Conservation (phyloP, 1,139 yeast species). For the Candida sojae region DNA sequence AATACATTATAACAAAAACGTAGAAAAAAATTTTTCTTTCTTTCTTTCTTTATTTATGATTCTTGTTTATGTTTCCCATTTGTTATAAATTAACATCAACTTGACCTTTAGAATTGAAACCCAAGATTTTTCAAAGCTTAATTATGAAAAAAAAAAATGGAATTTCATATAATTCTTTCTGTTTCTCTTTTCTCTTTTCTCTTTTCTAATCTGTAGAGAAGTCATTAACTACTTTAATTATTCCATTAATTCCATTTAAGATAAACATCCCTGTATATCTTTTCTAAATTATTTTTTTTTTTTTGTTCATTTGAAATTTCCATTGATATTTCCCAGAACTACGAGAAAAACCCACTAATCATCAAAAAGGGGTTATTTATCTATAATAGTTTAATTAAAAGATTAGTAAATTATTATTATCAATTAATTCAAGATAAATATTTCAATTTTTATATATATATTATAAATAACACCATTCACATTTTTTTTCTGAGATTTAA, state of each 20-base stretch:
- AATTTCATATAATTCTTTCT: not conserved
- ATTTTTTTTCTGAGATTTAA: too few relatives aligned
- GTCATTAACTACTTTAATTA: too few relatives aligned
- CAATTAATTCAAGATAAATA: not conserved
- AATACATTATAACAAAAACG: not conserved
- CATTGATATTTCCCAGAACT: not conserved
- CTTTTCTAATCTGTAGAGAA: not conserved
- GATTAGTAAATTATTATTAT: not conserved
- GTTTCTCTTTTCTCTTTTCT: slow-evolving; percentile 1
- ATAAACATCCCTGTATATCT: not conserved
- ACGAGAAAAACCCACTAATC: too few relatives aligned
- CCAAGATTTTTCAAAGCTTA: not conserved
- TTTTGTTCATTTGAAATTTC: not conserved
- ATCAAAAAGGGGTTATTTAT: too few relatives aligned
- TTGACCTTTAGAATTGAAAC: not conserved
- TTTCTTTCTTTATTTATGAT: not conserved
- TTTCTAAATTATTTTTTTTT: not conserved
- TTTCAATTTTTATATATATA: not conserved
- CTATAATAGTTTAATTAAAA: not conserved
- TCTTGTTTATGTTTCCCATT: not conserved
- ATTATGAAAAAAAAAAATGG: not conserved
- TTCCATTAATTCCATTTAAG: too few relatives aligned
- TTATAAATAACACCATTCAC: too few relatives aligned
- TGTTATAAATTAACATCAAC: not conserved
- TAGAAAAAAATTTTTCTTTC: not conserved